Base-by-base conservation (phyloP, 2,329 filamentous ascomycete genomes). In the Dothidotthia symphoricarpi region DNA sequence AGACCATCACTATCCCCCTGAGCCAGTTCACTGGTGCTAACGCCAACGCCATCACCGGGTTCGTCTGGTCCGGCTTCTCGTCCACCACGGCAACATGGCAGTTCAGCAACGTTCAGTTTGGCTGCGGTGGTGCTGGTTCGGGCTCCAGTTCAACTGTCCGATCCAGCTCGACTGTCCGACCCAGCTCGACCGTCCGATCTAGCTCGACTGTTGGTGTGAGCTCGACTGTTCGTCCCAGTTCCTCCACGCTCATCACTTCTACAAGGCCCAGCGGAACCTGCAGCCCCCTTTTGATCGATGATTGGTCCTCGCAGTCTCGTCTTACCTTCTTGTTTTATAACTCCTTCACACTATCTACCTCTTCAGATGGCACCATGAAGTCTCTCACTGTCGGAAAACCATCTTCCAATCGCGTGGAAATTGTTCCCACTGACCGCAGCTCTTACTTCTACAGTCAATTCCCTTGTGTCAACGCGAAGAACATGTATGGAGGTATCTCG, bases 271-370 rank as follows among this genome's bases (percentile, higher is more conserved):
- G 49, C 8, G 66, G 64, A 27, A 59, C 63, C 14, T 78, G 75
- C 53, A 59, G 64, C 9, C 57, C 66, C 24, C 60, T 77, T 6
- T 55, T 78, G 16, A 69, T 82, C 36, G 79, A 82, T 46, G 79
- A 82, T 64, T 82, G 76, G 72, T 70, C 70, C 36, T 82, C 78
- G 7, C 79, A 82, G 55, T 82, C 78, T 5, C 76, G 78, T 19
- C 61, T 82, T 35, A 79, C 75, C 1, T 82, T 82, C 60, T 63
- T 82, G 12, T 76, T 69, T 52, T 82, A 82, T 67, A 82, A 82
- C 53, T 70, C 78, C 25, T 66, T 81, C 64, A 64, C 75, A 2
- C 66, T 75, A 45, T 69, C 78, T 3, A 75, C 75, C 5, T 78
- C 76, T 24, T 76, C 80, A 45, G 79, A 82, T 55, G 73, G 63